A percentile compares a stretch with the other conserved stretches of the same genome.
phyloP scores from a whole-genome alignment of 306 rosid genomes.

The Begonia peltatifolia region DNA sequence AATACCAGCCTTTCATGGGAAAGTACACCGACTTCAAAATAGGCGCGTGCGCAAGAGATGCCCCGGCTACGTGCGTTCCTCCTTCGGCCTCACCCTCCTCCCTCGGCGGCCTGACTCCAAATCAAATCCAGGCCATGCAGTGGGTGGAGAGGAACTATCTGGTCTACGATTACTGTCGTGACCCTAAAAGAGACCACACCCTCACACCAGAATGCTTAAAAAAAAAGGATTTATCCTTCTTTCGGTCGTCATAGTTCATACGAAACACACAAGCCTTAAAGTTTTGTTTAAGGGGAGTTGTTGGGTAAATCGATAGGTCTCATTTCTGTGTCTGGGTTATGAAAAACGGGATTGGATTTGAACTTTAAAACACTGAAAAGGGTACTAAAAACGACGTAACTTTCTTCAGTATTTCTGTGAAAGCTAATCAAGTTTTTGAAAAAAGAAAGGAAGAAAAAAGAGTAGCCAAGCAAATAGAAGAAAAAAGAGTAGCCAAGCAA shows the following conservation, averaged over 20 bases:
- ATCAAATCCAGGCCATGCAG: constrained; percentile 43
- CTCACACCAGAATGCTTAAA: constrained; percentile 60
- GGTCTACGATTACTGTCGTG: constrained; percentile 69
- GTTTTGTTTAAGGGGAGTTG: no score
- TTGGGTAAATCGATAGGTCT: background rate
- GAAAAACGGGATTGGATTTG: background rate
- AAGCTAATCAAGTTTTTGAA: no score
- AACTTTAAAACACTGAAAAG: background rate
- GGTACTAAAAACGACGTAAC: no score
- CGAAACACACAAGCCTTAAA: background rate
- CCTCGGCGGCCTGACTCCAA: constrained; percentile 25
- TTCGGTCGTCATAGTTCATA: no score
- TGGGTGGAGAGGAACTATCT: constrained; percentile 60
- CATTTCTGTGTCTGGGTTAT: background rate
- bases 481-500: no score
- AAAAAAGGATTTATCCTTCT: background rate
- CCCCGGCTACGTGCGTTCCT: constrained; percentile 30
- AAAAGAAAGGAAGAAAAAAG: no score
- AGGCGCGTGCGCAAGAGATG: constrained; percentile 25
- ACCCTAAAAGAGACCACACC: constrained; percentile 60
- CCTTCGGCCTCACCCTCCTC: constrained; percentile 26
- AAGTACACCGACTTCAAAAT: constrained; percentile 53
- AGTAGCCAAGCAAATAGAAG: no score
- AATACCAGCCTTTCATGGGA: constrained; percentile 68
- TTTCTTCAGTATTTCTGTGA: no score